Base-by-base conservation (phyloP, 1,139 yeast species). In the Scheffersomyces illinoinensis region DNA sequence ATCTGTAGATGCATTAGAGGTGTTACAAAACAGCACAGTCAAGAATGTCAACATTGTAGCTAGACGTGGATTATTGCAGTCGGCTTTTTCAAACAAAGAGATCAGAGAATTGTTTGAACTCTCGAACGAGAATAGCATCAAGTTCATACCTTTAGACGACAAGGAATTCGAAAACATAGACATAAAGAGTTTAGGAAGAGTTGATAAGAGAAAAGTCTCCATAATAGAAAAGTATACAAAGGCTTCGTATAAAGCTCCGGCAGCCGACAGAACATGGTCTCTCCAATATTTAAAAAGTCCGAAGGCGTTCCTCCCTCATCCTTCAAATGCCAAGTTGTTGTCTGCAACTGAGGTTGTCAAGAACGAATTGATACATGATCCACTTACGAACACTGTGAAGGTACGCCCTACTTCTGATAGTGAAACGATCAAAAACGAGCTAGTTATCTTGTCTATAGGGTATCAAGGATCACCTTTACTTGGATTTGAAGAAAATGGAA, bases 81-180 rank as follows among this genome's bases (percentile, higher is more conserved):
- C 96, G 52, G 96, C 97, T 19, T 95, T 93, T 72, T 90, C 98
- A 2, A 93, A 92, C 66, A 95, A 93, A 70, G 99, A 95, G 72
- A 81, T 95, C 20, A 82, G 98, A 65, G 99, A 95, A 69, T 77
- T 95, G 53, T 77, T 93, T 66, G 89, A 87, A 60, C 77, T 93
- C 59, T 68, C 76, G 17, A 82, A 79, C 52, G 76, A 83, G 3
- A 79, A 79, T 49, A 87, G 86, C 1, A 81, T 85, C 3, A 72
- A 70, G 50, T 90, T 93, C 68, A 68, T 71, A 1, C 90, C 92
- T 1, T 73, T 88, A 24, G 82, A 80, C 0, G 73, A 76, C 5
- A 77, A 76, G 19, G 69, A 83, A 24, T 71, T 87, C 52, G 78
- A 74, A 1, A 75, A 74, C 0, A 70, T 82, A 39, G 74, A 81